Percentiles rank a stretch among this genome's conserved stretches.
Evolutionary conservation across 2,329 filamentous ascomycete species (phyloP).

Genomic region (Apiospora kogelbergensis): DNA sequence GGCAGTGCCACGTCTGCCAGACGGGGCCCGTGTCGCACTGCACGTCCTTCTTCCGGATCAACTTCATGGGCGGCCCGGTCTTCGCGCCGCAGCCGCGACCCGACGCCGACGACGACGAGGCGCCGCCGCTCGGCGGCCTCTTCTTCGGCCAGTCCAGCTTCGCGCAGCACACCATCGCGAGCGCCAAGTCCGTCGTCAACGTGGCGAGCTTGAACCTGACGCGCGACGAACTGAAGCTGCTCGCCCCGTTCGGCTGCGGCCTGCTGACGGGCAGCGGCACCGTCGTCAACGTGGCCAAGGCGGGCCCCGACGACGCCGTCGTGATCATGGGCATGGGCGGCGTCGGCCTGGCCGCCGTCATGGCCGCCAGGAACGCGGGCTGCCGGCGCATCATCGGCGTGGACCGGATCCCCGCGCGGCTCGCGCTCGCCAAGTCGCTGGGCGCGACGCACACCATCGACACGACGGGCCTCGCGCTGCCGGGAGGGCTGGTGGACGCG

Average conservation of each 20-base stretch:
- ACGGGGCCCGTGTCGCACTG: conserved; percentile 47
- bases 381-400: conserved; percentile 38
- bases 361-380: conserved; percentile 11
- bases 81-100: conserved; percentile 36
- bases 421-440: conserved; percentile 67
- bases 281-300: conserved; percentile 14
- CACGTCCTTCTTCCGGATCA: conserved; percentile 44
- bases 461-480: conserved; percentile 23
- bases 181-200: conserved; percentile 13
- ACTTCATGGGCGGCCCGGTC: conserved; percentile 53
- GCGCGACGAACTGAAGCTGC: conserved; percentile 14
- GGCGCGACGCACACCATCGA: conserved; percentile 47
- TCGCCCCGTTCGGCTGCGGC: conserved; percentile 15
- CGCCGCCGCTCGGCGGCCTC: conserved; percentile 39
- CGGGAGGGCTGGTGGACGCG: conserved; percentile 42
- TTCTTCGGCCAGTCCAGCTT: conserved; percentile 21
- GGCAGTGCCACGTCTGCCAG: conserved; percentile 47
- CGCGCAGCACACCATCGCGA: conserved; percentile 14
- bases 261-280: conserved; percentile 14
- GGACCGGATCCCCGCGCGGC: conserved; percentile 66
- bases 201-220: conserved; percentile 8
- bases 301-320: conserved; percentile 11
- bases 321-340: conserved; percentile 15
- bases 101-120: too few relatives aligned
- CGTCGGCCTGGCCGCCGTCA: conserved; percentile 15